These are phyloP conservation scores for Lentinus tigrinus DNA, from an alignment of 768 basidiomycete genomes.

Conservation along the genomic window DNA sequence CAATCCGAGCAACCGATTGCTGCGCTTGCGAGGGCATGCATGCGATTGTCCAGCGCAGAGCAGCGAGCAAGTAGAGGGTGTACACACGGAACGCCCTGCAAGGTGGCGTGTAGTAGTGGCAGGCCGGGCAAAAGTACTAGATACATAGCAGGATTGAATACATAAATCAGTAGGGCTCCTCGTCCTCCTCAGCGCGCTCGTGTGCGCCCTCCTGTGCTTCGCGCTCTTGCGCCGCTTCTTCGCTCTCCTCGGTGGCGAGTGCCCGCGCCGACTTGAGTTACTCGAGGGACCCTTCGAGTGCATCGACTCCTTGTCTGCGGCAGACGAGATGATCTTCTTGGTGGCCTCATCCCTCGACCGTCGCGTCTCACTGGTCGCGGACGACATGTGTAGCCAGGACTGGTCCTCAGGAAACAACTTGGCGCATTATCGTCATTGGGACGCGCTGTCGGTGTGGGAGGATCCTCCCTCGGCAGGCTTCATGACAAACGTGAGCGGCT, in stretches of 20 bases:
- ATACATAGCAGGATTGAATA: too few relatives aligned
- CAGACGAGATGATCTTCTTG: slow-evolving; percentile 41
- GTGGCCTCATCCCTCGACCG: slow-evolving; percentile 58
- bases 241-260: slow-evolving; percentile 89
- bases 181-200: too few relatives aligned
- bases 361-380: slow-evolving; percentile 50
- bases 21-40: too few relatives aligned
- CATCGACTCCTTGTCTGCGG: slow-evolving; percentile 23
- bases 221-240: too few relatives aligned
- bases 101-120: too few relatives aligned
- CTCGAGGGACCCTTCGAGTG: slow-evolving; percentile 26
- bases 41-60: too few relatives aligned
- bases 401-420: slow-evolving; percentile 56
- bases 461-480: slow-evolving; percentile 73
- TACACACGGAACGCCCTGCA: too few relatives aligned
- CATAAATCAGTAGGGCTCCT: too few relatives aligned
- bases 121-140: too few relatives aligned
- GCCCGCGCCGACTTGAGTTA: slow-evolving; percentile 74
- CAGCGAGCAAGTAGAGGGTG: too few relatives aligned
- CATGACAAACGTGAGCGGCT: slow-evolving; percentile 90
- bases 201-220: too few relatives aligned
- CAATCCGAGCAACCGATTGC: too few relatives aligned
- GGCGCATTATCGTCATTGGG: slow-evolving; percentile 29
- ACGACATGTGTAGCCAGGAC: slow-evolving; percentile 44
- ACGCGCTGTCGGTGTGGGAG: slow-evolving; percentile 39